Evolutionary conservation across 148 eudicot genomes (phyloP), one percentile per base, ranked within the genome.

Genomic region (Fallopia convolvulus): DNA sequence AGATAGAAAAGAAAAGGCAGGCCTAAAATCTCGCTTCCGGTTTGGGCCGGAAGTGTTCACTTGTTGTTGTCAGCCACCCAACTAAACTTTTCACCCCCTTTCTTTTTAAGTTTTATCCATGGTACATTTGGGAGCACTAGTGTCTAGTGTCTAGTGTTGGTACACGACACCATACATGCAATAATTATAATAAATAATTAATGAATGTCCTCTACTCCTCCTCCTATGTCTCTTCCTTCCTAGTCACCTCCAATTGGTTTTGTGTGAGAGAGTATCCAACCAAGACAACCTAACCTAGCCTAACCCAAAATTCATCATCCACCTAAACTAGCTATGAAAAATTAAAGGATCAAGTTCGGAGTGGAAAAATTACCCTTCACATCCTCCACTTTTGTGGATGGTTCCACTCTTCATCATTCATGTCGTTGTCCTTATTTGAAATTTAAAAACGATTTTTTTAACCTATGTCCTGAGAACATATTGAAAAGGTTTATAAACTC

Each of bases 1-100:
- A 61, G 70, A 61, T 61, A 61, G 70, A 61, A 61, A 61, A 61
- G 70, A 61, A 61, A 61, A 61, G 70, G 36, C 33, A 61, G 15
- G 15, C 70, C 70, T 61, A 61, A 61, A 61, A 61, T 26, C 21
- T 8, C 70, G 70, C 36, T 23, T 30, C 36, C 40, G 70, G 70
- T 23, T 61, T 61, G 39, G 39, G 70, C 70, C 15, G 30, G 70
- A 61, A 61, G 11, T 61, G 39, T 30, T 61, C 39, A 61, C 70
- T 61, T 61, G 70, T 61, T 61, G 5, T 12, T 61, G 14, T 61
- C 26, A n/a, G 6, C 58, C 66, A 58, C 66, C 30, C 32, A n/a
- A 44, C 44, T 41, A 26, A 26, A 26, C 10, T 44, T 44, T 44
- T 44, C 63, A 21, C 66, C 10, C 32, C 9, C 66, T 58, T 10